phyloP scores from a whole-genome alignment of 2,329 filamentous ascomycete species.

The Colletotrichum liaoningense region DNA sequence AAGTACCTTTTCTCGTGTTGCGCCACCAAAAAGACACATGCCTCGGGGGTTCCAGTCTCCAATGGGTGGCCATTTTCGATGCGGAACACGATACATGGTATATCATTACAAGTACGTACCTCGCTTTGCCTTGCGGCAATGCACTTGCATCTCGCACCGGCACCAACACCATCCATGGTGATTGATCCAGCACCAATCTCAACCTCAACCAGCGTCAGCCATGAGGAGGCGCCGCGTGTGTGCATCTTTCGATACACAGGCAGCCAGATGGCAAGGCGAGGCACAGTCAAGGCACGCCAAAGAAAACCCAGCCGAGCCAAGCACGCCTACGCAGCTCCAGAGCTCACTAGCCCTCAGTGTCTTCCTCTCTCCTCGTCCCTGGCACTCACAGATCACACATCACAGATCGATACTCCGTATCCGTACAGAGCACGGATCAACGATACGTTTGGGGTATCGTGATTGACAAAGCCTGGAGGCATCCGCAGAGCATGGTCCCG shows the following conservation, averaged over 20 bases:
- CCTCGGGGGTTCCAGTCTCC: neutral
- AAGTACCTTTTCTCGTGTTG: neutral
- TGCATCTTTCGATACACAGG: neutral
- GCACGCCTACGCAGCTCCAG: neutral
- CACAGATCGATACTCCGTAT: no score
- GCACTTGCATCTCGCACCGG: neutral
- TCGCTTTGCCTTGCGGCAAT: neutral
- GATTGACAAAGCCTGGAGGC: neutral
- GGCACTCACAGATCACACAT: no score
- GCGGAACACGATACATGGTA: neutral
- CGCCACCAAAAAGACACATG: neutral
- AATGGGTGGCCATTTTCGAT: neutral
- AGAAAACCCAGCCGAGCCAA: neutral
- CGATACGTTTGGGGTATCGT: no score
- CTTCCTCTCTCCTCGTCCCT: neutral
- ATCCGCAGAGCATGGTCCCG: neutral
- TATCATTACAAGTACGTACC: no score
- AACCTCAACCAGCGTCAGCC: neutral
- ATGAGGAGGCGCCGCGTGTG: neutral
- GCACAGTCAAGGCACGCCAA: neutral
- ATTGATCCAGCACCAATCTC: neutral
- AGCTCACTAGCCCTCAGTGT: neutral
- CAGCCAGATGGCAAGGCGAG: neutral
- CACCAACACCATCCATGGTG: neutral
- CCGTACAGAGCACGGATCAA: no score